Percentiles rank a stretch among this genome's conserved stretches.
These are phyloP conservation scores for Lecanicillium sp. DNA, from an alignment of 2,329 filamentous ascomycete genomes.

Conservation along the genomic window DNA sequence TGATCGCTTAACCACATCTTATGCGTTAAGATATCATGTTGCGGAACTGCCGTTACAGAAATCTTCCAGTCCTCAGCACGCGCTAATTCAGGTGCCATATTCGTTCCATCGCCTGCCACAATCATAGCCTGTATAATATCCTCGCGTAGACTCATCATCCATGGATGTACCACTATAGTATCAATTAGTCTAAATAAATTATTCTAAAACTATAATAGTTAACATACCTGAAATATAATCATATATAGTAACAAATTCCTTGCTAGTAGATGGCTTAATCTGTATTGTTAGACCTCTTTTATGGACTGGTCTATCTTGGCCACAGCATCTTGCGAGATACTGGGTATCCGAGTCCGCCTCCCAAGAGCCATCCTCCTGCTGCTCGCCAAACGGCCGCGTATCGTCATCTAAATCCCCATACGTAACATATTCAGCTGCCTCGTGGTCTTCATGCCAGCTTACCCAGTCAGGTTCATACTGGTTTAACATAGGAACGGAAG, in stretches of 20 bases:
- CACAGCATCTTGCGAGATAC: slow-evolving; percentile 17
- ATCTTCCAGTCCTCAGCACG: slow-evolving; percentile 5
- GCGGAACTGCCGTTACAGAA: background rate
- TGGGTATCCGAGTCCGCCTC: slow-evolving; percentile 16
- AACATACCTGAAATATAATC: slow-evolving; percentile 12
- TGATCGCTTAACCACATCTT: slow-evolving; percentile 4
- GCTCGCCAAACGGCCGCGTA: slow-evolving; percentile 12
- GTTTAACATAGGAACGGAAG: slow-evolving; percentile 14
- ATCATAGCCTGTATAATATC: slow-evolving; percentile 4
- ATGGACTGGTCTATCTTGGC: slow-evolving; percentile 15
- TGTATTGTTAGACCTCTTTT: slow-evolving; percentile 14
- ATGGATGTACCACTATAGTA: slow-evolving; percentile 6
- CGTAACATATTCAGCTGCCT: slow-evolving; percentile 11
- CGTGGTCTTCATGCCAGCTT: slow-evolving; percentile 14
- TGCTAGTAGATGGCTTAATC: slow-evolving; percentile 15
- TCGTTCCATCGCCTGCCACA: slow-evolving; percentile 2
- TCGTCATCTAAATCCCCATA: slow-evolving; percentile 14
- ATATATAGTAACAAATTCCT: slow-evolving; percentile 17
- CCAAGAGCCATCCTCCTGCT: slow-evolving; percentile 14
- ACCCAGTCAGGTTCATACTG: slow-evolving; percentile 17
- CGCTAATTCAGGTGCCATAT: background rate
- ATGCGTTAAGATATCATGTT: slow-evolving; percentile 3
- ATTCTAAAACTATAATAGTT: background rate
- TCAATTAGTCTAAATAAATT: background rate
- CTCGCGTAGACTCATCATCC: slow-evolving; percentile 6